Evolutionary conservation across 2,329 filamentous ascomycete genomes (phyloP).

Genomic region (Colletotrichum sp.): DNA sequence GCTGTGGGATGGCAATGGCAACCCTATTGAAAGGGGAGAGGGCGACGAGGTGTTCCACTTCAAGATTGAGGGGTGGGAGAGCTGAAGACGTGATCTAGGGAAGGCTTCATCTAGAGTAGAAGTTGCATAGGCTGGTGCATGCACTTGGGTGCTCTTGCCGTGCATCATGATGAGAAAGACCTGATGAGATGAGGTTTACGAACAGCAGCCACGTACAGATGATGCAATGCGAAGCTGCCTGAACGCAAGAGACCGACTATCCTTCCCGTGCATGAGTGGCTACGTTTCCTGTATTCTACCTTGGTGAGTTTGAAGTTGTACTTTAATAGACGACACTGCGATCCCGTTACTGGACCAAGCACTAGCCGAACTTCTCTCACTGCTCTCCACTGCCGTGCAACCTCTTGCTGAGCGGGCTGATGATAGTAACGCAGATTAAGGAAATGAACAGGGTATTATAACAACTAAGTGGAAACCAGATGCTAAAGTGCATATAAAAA

Average conservation of each 20-base stretch:
- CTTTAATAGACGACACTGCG: too few relatives aligned
- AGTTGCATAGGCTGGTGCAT: not conserved
- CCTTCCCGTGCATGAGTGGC: accelerated
- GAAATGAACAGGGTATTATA: accelerated
- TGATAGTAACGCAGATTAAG: too few relatives aligned
- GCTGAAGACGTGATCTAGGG: not conserved
- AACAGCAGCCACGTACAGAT: not conserved
- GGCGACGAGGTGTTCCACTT: conserved; percentile 63
- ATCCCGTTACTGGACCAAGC: too few relatives aligned
- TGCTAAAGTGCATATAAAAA: too few relatives aligned
- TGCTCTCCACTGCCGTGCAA: too few relatives aligned
- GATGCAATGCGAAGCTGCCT: not conserved
- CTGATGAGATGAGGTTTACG: not conserved
- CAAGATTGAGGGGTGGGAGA: conserved; percentile 58
- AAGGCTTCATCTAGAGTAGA: not conserved
- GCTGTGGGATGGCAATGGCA: conserved; percentile 63
- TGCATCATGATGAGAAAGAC: not conserved
- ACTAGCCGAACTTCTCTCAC: too few relatives aligned
- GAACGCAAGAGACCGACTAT: not conserved
- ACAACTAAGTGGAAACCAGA: too few relatives aligned
- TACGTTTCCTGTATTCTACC: not conserved
- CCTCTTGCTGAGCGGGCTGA: too few relatives aligned
- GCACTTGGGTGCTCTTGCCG: not conserved
- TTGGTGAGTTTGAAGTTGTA: too few relatives aligned
- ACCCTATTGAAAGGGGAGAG: conserved; percentile 54